Base-by-base conservation (phyloP, 768 basidiomycete species). In the Phylloporus sp. region DNA sequence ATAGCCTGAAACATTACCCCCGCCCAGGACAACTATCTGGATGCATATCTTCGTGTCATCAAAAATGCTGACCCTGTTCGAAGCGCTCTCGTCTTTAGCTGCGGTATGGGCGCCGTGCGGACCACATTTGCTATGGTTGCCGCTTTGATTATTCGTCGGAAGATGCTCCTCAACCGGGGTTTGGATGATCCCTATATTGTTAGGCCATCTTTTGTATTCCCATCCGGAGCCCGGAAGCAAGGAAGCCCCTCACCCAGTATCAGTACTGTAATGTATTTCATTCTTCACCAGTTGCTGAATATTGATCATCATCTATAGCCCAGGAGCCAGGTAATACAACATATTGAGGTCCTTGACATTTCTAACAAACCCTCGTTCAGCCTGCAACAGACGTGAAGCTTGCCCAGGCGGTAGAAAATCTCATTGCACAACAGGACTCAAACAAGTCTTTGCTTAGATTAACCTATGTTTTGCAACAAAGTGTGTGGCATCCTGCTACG, bases 81-180 rank as follows among this genome's bases (percentile, higher is more conserved):
- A 16, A 93, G 92, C 0, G 84, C 88, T 0, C 74, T 98, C 18
- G 88, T 98, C 5, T 97, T 98, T 67, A 93, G 89, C 44, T 97
- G 95, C 66, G 95, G 97, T 28, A 93, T 95, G 84, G 97, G 97
- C 40, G 92, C 91, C 3, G 95, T 97, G 1, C 80, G 95, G 18
- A 95, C 94, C 3, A 97, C 95, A 0, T 98, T 97, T 64, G 93
- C 91, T 4, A 98, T 98, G 97, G 81, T 86, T n/a, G 91, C 93
- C 7, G 94, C 95, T 1, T 82, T 85, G 50, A 76, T 99, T 31
- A 77, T 97, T 2, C 77, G 95, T 38, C 76, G 95, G 43, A 89
- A 86, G 61, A 87, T 91, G 59, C 64, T 84, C 29, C 64, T 86
- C 6, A 59, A 76, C 15, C 71, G 75, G 26, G 91, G 90, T 2